Evolutionary conservation across 2,329 filamentous ascomycete species (phyloP).

Genomic region (Cytospora paraplurivora): DNA sequence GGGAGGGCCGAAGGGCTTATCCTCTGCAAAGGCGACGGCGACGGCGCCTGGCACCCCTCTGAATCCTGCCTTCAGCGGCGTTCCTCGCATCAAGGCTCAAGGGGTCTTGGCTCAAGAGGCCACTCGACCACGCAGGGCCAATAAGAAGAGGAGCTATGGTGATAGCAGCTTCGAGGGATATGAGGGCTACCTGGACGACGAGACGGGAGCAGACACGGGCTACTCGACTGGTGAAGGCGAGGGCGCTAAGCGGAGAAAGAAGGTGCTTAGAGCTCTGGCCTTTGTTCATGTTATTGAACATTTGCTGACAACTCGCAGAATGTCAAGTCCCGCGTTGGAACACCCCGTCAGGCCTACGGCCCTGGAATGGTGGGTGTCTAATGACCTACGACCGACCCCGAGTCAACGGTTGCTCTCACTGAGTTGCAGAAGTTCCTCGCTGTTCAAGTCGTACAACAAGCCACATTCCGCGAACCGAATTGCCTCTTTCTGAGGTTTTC

Average conservation of each 20-base stretch:
- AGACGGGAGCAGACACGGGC: conserved; percentile 57
- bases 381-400: conserved; percentile 32
- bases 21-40: conserved; percentile 51
- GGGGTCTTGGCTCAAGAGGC: conserved; percentile 47
- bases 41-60: conserved; percentile 58
- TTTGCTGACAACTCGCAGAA: conserved; percentile 52
- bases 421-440: conserved; percentile 19
- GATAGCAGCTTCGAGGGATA: conserved; percentile 77
- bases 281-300: conserved; percentile 34
- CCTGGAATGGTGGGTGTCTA: conserved; percentile 62
- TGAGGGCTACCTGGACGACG: conserved; percentile 64
- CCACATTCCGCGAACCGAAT: conserved; percentile 11
- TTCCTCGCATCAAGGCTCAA: conserved; percentile 44
- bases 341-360: conserved; percentile 51
- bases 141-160: conserved; percentile 75
- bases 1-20: conserved; percentile 44
- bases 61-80: conserved; percentile 34
- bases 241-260: conserved; percentile 64
- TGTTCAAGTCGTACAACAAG: conserved; percentile 20
- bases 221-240: conserved; percentile 75
- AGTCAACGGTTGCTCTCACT: conserved; percentile 27
- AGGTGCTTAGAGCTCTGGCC: conserved; percentile 49
- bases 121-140: conserved; percentile 62
- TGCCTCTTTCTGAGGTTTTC: conserved; percentile 14
- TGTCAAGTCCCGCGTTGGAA: conserved; percentile 37